Percentiles rank a stretch among this genome's conserved stretches.
Evolutionary conservation across 2,329 filamentous ascomycete genomes (phyloP).

Genomic region (Calonectria crousiana): DNA sequence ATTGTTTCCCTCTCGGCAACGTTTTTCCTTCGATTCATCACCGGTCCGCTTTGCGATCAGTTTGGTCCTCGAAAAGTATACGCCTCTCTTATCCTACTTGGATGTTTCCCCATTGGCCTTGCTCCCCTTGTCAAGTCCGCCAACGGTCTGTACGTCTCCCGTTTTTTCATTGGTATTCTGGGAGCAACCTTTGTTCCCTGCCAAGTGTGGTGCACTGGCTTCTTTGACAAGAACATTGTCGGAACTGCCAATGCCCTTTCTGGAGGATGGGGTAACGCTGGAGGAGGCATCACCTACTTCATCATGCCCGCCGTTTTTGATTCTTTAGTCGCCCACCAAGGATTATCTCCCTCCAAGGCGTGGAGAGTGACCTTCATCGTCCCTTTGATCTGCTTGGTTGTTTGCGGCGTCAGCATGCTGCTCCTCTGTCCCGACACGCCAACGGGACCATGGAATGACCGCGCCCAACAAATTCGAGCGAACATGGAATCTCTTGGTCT

Average conservation of each 20-base stretch:
- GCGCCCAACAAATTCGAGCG: constrained; percentile 69
- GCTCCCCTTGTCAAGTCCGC: constrained; percentile 79
- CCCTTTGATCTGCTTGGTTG: constrained; percentile 80
- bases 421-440: constrained; percentile 85
- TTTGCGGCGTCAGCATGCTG: constrained; percentile 76
- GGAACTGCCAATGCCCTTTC: constrained; percentile 89
- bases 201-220: constrained; percentile 92
- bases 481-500: constrained; percentile 62
- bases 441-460: constrained; percentile 83
- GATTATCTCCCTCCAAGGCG: constrained; percentile 74
- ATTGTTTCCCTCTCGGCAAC: constrained; percentile 81
- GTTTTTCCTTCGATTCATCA: constrained; percentile 80
- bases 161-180: constrained; percentile 86
- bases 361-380: constrained; percentile 91
- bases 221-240: constrained; percentile 93
- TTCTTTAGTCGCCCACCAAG: constrained; percentile 72
- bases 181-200: constrained; percentile 86
- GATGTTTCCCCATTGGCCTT: constrained; percentile 84
- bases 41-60: constrained; percentile 86
- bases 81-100: constrained; percentile 79
- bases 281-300: constrained; percentile 93
- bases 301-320: constrained; percentile 93
- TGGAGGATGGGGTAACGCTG: constrained; percentile 87
- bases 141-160: constrained; percentile 74
- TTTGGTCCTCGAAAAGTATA: constrained; percentile 87